Percentiles rank a stretch among this genome's conserved stretches.
phyloP scores from a whole-genome alignment of 371 early-diverging fungal genomes.

The Mortierella sp. region DNA sequence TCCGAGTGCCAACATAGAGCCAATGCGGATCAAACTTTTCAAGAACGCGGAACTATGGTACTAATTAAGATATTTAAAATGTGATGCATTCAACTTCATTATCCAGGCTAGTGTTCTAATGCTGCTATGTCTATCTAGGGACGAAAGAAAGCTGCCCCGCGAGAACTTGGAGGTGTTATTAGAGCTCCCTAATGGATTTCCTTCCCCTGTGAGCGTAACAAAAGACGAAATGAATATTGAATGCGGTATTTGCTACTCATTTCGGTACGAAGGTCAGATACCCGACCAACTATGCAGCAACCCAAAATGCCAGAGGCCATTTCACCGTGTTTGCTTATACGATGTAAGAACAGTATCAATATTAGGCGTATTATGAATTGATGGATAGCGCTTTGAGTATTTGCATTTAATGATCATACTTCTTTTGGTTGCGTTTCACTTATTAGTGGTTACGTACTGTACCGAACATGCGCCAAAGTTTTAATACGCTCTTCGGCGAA shows the following conservation, averaged over 20 bases:
- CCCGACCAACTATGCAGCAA: constrained; percentile 66
- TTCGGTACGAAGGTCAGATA: constrained; percentile 54
- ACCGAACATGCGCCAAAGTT: constrained; percentile 67
- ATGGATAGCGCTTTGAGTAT: background rate
- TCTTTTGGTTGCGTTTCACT: background rate
- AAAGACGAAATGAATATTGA: constrained; percentile 62
- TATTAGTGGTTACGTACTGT: constrained; percentile 65
- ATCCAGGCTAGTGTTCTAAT: background rate
- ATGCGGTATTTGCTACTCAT: constrained; percentile 70
- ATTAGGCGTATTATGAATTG: background rate
- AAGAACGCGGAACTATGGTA: constrained; percentile 43
- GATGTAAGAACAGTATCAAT: constrained; percentile 51
- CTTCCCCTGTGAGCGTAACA: constrained; percentile 40
- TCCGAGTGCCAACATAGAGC: constrained; percentile 31
- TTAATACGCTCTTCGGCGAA: constrained; percentile 63
- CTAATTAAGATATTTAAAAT: background rate
- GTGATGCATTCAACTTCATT: background rate
- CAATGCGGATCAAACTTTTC: constrained; percentile 43
- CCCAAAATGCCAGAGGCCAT: constrained; percentile 63
- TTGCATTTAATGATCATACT: background rate
- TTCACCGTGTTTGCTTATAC: constrained; percentile 62
- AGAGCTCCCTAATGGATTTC: constrained; percentile 48
- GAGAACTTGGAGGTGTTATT: constrained; percentile 41
- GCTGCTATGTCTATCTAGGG: constrained; percentile 15
- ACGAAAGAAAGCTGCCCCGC: constrained; percentile 28